A percentile compares a stretch with the other conserved stretches of the same genome.
These are phyloP conservation scores for Ceratocystis ficicola DNA, from an alignment of 2,329 filamentous ascomycete genomes.

Conservation along the genomic window DNA sequence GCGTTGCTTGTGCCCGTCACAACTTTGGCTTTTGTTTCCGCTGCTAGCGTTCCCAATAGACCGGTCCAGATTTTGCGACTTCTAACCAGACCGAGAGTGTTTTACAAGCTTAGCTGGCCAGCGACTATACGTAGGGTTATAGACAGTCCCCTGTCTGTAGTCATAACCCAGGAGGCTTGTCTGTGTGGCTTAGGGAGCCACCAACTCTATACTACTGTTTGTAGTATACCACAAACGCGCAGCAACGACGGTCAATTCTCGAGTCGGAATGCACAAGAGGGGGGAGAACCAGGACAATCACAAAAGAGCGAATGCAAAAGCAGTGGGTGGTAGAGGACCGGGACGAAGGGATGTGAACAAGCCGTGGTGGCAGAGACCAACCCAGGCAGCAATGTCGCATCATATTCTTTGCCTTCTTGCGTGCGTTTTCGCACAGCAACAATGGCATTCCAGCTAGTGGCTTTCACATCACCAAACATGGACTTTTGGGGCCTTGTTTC, in stretches of 20 bases:
- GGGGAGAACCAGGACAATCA: background rate
- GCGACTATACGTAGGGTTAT: no score
- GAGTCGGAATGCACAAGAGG: background rate
- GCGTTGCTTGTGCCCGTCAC: background rate
- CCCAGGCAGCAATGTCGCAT: background rate
- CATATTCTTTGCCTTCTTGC: background rate
- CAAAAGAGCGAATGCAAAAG: background rate
- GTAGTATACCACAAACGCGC: no score
- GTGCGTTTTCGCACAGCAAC: background rate
- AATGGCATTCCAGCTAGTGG: constrained; percentile 6
- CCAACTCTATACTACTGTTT: no score
- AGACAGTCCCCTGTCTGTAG: no score
- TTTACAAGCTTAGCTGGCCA: no score
- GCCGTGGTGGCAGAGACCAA: background rate
- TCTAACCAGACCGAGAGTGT: no score
- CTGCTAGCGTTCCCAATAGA: background rate
- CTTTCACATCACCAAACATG: background rate
- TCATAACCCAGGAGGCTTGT: no score
- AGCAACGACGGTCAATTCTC: no score
- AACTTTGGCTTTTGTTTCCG: background rate
- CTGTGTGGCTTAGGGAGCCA: no score
- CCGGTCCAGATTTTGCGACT: background rate
- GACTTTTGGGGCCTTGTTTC: constrained; percentile 4
- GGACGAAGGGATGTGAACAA: background rate
- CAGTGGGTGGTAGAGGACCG: constrained; percentile 4